phyloP scores from a whole-genome alignment of 129 eudicot genomes.

The Flaveria brownii region DNA sequence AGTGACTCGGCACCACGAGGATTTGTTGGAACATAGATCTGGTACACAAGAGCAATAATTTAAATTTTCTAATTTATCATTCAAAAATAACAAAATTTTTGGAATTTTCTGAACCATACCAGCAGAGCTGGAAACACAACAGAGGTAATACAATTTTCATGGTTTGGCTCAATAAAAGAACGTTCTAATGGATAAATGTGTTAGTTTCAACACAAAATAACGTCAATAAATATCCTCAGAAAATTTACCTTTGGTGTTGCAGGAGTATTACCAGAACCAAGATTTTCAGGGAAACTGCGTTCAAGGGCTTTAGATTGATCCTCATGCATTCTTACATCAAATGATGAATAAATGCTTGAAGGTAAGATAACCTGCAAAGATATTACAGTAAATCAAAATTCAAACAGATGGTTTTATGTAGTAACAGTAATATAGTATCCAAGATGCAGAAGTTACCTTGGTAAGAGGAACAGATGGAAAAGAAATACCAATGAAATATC shows the following conservation, averaged over 20 bases:
- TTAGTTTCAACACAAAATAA: constrained; percentile 23
- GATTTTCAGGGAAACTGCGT: constrained; percentile 86
- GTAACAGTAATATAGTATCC: constrained; percentile 23
- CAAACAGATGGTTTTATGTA: constrained; percentile 20
- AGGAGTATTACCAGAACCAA: constrained; percentile 82
- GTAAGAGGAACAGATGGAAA: constrained; percentile 87
- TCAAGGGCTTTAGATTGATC: constrained; percentile 40
- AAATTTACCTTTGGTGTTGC: constrained; percentile 73
- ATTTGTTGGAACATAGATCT: constrained; percentile 93
- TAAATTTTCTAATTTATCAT: not conserved
- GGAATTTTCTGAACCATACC: not conserved
- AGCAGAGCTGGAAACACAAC: not conserved
- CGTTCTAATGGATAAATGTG: not conserved
- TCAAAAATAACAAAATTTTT: not conserved
- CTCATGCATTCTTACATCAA: constrained; percentile 51
- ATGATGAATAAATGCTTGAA: constrained; percentile 63
- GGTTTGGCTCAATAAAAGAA: not conserved
- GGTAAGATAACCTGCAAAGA: constrained; percentile 67
- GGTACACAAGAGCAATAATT: constrained; percentile 28
- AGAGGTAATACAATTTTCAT: not conserved
- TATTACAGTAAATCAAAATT: constrained; percentile 12
- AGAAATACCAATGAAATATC: constrained; percentile 92
- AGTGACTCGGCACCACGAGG: constrained; percentile 98
- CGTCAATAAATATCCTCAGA: constrained; percentile 1
- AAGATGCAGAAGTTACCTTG: constrained; percentile 50